A percentile compares a stretch with the other conserved stretches of the same genome.
phyloP scores from a whole-genome alignment of 2,329 filamentous ascomycete species.

The Aspergillus ochraceoroseus region DNA sequence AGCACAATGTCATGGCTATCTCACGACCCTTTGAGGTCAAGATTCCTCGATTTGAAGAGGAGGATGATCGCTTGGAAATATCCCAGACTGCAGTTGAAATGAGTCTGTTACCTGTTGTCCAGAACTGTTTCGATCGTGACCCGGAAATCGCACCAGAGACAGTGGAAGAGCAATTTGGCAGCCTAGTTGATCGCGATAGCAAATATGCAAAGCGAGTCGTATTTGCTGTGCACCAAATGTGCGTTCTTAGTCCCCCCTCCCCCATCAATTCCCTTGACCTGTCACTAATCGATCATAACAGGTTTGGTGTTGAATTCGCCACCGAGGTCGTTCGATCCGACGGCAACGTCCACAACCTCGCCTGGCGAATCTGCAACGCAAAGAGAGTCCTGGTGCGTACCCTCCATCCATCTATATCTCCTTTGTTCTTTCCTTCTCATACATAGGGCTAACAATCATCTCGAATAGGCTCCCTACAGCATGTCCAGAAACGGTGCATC shows the following conservation, averaged over 20 bases:
- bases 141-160: slow-evolving; percentile 81
- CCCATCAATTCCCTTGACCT: neutral
- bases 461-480: slow-evolving; percentile 61
- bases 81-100: slow-evolving; percentile 68
- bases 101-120: slow-evolving; percentile 73
- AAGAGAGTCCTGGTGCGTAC: slow-evolving; percentile 80
- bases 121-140: slow-evolving; percentile 89
- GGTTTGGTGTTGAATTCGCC: slow-evolving; percentile 89
- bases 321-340: slow-evolving; percentile 88
- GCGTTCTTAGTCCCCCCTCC: slow-evolving; percentile 24
- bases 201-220: slow-evolving; percentile 89
- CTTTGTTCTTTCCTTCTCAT: neutral
- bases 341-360: slow-evolving; percentile 81
- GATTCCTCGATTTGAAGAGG: slow-evolving; percentile 74
- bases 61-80: slow-evolving; percentile 57
- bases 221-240: slow-evolving; percentile 93
- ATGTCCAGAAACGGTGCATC: slow-evolving; percentile 61
- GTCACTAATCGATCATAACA: slow-evolving; percentile 24
- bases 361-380: slow-evolving; percentile 91
- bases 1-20: slow-evolving; percentile 89
- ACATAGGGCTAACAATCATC: too few species aligned
- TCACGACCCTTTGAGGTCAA: slow-evolving; percentile 89
- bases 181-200: slow-evolving; percentile 74
- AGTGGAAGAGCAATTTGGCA: slow-evolving; percentile 76
- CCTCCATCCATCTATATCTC: neutral